Percentiles rank a stretch among this genome's conserved stretches.
Evolutionary conservation across 2,329 filamentous ascomycete species (phyloP).

Genomic region (Colletotrichum echinochloae): DNA sequence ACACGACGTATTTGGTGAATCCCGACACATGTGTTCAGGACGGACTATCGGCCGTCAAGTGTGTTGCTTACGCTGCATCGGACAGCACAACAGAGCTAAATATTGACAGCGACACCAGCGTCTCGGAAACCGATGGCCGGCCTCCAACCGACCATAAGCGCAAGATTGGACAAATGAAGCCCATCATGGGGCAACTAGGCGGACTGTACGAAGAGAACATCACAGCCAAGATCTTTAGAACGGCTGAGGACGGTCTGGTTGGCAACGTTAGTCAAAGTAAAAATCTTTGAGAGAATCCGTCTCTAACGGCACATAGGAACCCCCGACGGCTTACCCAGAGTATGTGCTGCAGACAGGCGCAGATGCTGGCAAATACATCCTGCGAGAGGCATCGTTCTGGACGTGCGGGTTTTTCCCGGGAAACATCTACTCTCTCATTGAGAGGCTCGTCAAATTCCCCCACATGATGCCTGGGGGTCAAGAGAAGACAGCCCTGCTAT

Average conservation of each 20-base stretch:
- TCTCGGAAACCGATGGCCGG: conserved; percentile 11
- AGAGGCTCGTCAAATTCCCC: conserved; percentile 50
- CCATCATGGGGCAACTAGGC: conserved; percentile 24
- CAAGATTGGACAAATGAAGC: conserved; percentile 5
- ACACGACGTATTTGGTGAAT: conserved; percentile 9
- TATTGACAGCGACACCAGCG: conserved; percentile 31
- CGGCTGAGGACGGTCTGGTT: conserved; percentile 32
- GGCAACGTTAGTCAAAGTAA: conserved; percentile 32
- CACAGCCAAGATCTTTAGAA: conserved; percentile 42
- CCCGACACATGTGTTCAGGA: not conserved
- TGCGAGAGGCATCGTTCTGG: conserved; percentile 46
- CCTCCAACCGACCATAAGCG: not conserved
- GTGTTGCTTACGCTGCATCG: conserved; percentile 3
- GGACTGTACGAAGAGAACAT: conserved; percentile 42
- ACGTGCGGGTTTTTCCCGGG: conserved; percentile 56
- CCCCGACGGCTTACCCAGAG: conserved; percentile 42
- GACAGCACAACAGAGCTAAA: conserved; percentile 31
- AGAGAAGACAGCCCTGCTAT: conserved; percentile 37
- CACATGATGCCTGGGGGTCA: conserved; percentile 38
- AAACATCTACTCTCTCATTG: conserved; percentile 50
- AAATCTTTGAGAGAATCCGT: not conserved
- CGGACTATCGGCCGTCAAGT: not conserved
- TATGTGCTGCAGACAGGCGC: conserved; percentile 41
- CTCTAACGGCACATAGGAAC: conserved; percentile 25
- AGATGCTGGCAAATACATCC: conserved; percentile 39